Base-by-base conservation (phyloP, 768 basidiomycete species). In the Lactarius tabidus region DNA sequence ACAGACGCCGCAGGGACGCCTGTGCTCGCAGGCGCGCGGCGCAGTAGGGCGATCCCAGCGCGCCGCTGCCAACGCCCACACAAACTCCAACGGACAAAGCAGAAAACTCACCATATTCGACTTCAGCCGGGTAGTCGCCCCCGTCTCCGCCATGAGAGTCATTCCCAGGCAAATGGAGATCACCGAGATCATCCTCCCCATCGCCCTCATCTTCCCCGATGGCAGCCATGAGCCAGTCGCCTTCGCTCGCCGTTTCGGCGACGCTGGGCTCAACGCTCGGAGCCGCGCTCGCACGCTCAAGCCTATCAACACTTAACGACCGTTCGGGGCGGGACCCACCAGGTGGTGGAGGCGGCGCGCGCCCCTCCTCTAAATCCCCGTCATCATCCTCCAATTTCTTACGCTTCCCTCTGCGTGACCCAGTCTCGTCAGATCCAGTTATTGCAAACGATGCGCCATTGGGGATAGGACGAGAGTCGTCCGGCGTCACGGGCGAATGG, bases 361-460 rank as follows among this genome's bases (percentile, higher is more conserved):
- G 83, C 63, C 84, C 82, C 71, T 91, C 88, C 74, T 92, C 89
- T 65, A 82, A 71, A 75, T 93, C 90, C 67, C 83, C 88, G 77
- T 92, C 91, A 75, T 92, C 91, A 77, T 93, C 91, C 74, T 92
- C 91, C 76, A 90, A 77, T 80, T 93, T 93, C 80, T 93, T 93
- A 72, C 91, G 82, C 76, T 93, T 93, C 65, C 90, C 91, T 75
- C 90, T 91, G 72, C 89, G 84, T 18, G 82, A 76, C 74, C 55
- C 48, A 26, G 71, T 66, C 58, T 88, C 86, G 67, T 85, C 82
- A 62, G 77, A 75, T 67, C 77, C 78, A 73, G 81, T 77, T 69
- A 69, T 68, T 67, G 57, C 70, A 69, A 74, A 75, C 74, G 72
- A 80, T 71, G 84, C 79, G 65, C 81, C 77, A 79, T 86, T 84